Evolutionary conservation across 2,329 filamentous ascomycete genomes (phyloP).

Genomic region (Neospermospora avenae): DNA sequence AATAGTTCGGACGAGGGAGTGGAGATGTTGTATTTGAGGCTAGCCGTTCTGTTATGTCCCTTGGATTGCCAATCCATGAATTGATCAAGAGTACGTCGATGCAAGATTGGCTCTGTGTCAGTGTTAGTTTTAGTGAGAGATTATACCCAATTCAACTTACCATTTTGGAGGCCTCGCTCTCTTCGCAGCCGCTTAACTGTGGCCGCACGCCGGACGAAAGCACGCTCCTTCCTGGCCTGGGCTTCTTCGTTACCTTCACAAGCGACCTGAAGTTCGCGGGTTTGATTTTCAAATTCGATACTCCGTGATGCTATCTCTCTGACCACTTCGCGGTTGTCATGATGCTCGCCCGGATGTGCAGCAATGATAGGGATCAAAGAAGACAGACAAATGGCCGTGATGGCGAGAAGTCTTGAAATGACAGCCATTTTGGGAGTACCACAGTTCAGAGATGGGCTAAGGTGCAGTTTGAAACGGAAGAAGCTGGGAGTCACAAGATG

Average conservation of each 20-base stretch:
- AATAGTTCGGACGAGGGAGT: constrained; percentile 41
- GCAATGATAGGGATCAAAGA: not conserved
- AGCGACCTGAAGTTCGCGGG: not conserved
- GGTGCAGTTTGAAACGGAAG: not conserved
- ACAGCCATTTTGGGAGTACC: constrained; percentile 8
- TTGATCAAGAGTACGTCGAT: constrained; percentile 25
- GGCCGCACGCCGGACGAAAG: constrained; percentile 12
- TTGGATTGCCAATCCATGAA: constrained; percentile 25
- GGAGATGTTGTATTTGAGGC: constrained; percentile 37
- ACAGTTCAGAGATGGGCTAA: not conserved
- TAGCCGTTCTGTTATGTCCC: constrained; percentile 21
- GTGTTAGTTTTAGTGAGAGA: constrained; percentile 24
- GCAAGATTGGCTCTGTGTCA: constrained; percentile 23
- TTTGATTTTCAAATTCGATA: constrained; percentile 28
- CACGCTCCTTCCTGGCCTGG: constrained; percentile 9
- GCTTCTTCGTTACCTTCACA: constrained; percentile 12
- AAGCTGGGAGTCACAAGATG: not conserved
- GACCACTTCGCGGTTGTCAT: constrained; percentile 8
- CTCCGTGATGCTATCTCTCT: constrained; percentile 36
- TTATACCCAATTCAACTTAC: constrained; percentile 1
- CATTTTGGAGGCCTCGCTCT: constrained; percentile 16
- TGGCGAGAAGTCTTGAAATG: constrained; percentile 14
- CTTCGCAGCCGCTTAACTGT: constrained; percentile 14
- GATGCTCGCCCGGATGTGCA: constrained; percentile 15
- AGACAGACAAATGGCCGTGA: constrained; percentile 13